These are phyloP conservation scores for Linnemannia hyalina DNA, from an alignment of 192 early-diverging fungal genomes.

Conservation along the genomic window DNA sequence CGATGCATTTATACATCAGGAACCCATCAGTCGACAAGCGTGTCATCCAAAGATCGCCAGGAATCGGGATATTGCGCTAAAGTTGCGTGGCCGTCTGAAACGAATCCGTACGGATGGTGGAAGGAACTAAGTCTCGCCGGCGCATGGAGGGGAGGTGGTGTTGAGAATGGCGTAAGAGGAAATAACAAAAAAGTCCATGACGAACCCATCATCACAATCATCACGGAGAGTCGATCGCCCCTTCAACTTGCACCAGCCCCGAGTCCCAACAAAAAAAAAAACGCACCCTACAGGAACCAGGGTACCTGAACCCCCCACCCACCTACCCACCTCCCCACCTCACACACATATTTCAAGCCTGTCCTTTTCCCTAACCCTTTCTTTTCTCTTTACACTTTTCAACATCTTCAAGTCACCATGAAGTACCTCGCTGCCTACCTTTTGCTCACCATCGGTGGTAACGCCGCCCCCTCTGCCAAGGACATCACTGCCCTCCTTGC, in stretches of 20 bases:
- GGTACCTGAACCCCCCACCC: neutral
- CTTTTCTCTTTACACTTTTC: slow-evolving; percentile 7
- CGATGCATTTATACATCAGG: neutral
- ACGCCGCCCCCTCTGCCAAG: slow-evolving; percentile 80
- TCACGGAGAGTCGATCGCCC: neutral
- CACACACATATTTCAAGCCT: neutral
- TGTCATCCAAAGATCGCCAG: neutral
- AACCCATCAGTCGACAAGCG: neutral
- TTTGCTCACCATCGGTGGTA: slow-evolving; percentile 91
- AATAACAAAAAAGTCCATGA: neutral
- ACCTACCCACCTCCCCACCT: no score
- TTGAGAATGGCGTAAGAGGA: neutral
- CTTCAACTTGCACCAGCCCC: neutral
- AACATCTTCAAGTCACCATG: slow-evolving; percentile 70
- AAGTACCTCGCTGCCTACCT: slow-evolving; percentile 99
- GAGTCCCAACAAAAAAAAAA: neutral
- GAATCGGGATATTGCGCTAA: neutral
- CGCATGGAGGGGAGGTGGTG: neutral
- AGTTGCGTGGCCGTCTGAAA: neutral
- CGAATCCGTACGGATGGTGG: no score
- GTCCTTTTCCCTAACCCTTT: neutral
- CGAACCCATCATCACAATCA: neutral
- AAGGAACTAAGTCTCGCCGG: no score
- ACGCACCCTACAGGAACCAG: neutral
- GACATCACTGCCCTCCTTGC: slow-evolving; percentile 88